phyloP scores from a whole-genome alignment of 2,329 filamentous ascomycete species.

The Fusarium succisae region DNA sequence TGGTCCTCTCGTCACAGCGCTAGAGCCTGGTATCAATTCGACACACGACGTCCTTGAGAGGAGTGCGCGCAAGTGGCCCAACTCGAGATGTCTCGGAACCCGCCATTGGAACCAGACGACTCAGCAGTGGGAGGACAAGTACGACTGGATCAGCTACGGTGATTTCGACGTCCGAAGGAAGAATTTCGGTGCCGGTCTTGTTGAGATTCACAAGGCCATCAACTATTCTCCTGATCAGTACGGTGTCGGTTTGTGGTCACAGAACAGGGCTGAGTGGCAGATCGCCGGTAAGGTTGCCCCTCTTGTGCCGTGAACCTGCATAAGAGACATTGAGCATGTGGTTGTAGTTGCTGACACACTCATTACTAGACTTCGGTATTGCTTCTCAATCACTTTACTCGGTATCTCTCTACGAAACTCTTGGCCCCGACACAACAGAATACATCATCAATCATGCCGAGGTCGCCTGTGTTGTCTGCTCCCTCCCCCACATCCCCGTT shows the following conservation, averaged over 20 bases:
- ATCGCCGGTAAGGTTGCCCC: slow-evolving; percentile 66
- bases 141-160: slow-evolving; percentile 84
- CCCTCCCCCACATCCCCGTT: slow-evolving; percentile 81
- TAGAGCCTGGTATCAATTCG: slow-evolving; percentile 76
- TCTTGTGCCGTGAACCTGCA: slow-evolving; percentile 7
- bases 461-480: slow-evolving; percentile 78
- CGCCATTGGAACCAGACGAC: slow-evolving; percentile 80
- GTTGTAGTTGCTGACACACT: slow-evolving; percentile 20
- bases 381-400: slow-evolving; percentile 88
- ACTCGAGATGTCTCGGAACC: slow-evolving; percentile 79
- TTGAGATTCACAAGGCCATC: slow-evolving; percentile 79
- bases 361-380: slow-evolving; percentile 76
- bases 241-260: slow-evolving; percentile 85
- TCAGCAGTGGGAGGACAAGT: slow-evolving; percentile 77
- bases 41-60: slow-evolving; percentile 84
- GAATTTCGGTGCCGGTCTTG: slow-evolving; percentile 85
- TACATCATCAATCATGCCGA: slow-evolving; percentile 94
- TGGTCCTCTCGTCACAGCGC: slow-evolving; percentile 73
- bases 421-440: slow-evolving; percentile 90
- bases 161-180: slow-evolving; percentile 82
- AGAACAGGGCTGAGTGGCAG: slow-evolving; percentile 89
- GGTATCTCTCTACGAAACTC: slow-evolving; percentile 95
- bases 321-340: neutral
- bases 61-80: slow-evolving; percentile 69
- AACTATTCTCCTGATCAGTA: slow-evolving; percentile 72